Evolutionary conservation across 1,284 basidiomycete species (phyloP).

Genomic region (Retiboletus flavoniger): DNA sequence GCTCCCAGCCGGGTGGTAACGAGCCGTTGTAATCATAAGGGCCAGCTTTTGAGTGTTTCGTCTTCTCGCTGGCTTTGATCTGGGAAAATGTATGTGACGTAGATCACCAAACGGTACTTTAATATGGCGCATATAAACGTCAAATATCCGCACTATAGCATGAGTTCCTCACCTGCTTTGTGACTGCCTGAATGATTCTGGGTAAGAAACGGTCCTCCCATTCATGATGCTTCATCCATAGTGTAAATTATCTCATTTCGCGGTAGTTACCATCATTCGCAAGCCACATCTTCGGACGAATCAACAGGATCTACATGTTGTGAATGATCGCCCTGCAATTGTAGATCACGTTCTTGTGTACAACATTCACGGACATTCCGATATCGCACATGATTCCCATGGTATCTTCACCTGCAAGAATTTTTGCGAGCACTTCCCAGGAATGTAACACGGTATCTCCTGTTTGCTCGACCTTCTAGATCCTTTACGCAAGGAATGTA

Average conservation of each 20-base stretch:
- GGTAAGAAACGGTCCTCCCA: slow-evolving; percentile 91
- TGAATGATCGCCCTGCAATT: slow-evolving; percentile 93
- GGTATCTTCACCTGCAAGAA: slow-evolving; percentile 76
- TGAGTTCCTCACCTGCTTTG: slow-evolving; percentile 68
- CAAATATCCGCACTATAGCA: neutral
- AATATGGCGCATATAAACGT: no score
- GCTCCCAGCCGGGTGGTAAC: slow-evolving; percentile 63
- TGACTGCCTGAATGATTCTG: slow-evolving; percentile 80
- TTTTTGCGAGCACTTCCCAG: slow-evolving; percentile 90
- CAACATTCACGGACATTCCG: slow-evolving; percentile 80
- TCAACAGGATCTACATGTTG: slow-evolving; percentile 84
- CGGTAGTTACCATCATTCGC: slow-evolving; percentile 99
- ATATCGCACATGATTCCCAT: slow-evolving; percentile 88
- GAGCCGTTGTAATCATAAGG: slow-evolving; percentile 37
- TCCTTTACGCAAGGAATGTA: neutral
- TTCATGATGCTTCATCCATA: slow-evolving; percentile 87
- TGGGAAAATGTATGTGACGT: no score
- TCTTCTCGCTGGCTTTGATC: no score
- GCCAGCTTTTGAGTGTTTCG: slow-evolving; percentile 34
- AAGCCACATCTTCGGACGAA: slow-evolving; percentile 99
- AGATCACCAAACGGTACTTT: no score
- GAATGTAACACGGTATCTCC: slow-evolving; percentile 94
- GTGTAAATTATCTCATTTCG: slow-evolving; percentile 94
- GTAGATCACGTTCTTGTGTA: slow-evolving; percentile 97
- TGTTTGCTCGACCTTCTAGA: slow-evolving; percentile 34